Evolutionary conservation across 2,329 filamentous ascomycete genomes (phyloP), one percentile per base, ranked within the genome.

Genomic region (Alternaria viburni): DNA sequence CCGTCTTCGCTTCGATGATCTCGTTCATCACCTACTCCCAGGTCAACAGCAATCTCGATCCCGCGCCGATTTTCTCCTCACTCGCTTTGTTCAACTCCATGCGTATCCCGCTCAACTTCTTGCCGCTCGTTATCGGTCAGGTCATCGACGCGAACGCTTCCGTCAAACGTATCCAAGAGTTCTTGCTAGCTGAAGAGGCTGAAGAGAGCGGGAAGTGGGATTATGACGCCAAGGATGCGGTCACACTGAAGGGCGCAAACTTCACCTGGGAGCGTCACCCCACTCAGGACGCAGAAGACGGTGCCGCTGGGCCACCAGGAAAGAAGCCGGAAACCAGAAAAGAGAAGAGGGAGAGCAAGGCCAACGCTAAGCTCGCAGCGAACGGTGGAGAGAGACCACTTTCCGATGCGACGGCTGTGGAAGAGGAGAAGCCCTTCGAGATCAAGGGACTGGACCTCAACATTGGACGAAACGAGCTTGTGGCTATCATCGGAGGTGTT

Each of bases 1-100:
- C 96, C 7, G 92, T 97, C 57, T 97, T 98, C 71, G 93, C 95
- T 0, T 96, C 94, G 2, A 97, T 98, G 93, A 80, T 98, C 44
- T 89, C 95, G 0, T 98, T 98, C 79, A 95, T 98, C 80, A 95
- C 93, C 0, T 90, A 86, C 70, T 86, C 86, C 1, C 79, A 88
- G n/a, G 83, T 87, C 1, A 84, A 91, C 61, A 90, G 93, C 70
- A 79, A 79, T 26, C 86, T 98, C 17, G 84, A 88, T 1, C 90
- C 96, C 0, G 93, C 93, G 0, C 85, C 89, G 23, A 87, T 98
- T 36, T 98, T 99, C 82, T 97, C 95, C 0, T 98, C 95, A 0
- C 85, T 98, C 13, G 95, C 95, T 0, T 82, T 98, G 8, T 99
- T 98, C 86, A 98, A 98, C 79, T 90, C 91, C 6, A 86, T 99